These are phyloP conservation scores for Pseudozyma sp. DNA, from an alignment of 1,284 basidiomycete species.

Conservation along the genomic window DNA sequence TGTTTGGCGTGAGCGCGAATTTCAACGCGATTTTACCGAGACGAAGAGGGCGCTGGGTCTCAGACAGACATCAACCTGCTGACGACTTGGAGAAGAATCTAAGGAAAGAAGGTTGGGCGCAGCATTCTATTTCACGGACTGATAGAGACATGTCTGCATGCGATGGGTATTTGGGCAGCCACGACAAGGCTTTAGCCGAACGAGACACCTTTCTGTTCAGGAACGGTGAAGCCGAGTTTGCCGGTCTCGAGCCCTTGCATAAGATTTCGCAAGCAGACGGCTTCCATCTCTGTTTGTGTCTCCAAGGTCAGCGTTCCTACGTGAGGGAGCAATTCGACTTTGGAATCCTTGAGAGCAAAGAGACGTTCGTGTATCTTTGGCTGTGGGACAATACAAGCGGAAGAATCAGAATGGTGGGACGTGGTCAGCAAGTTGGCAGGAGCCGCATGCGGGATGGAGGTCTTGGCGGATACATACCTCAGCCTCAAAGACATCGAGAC, in stretches of 20 bases:
- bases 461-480: slow-evolving; percentile 23
- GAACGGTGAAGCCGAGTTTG: slow-evolving; percentile 60
- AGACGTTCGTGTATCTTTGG: slow-evolving; percentile 51
- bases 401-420: background rate
- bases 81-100: too few species aligned
- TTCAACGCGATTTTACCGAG: too few species aligned
- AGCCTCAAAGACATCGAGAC: slow-evolving; percentile 81
- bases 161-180: too few species aligned
- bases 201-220: slow-evolving; percentile 61
- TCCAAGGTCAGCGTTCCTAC: slow-evolving; percentile 66
- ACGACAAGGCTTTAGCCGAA: slow-evolving; percentile 9
- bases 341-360: slow-evolving; percentile 41
- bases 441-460: too few species aligned
- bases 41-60: too few species aligned
- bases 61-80: too few species aligned
- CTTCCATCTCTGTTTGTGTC: slow-evolving; percentile 69
- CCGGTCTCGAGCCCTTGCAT: slow-evolving; percentile 62
- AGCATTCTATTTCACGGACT: too few species aligned
- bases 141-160: too few species aligned
- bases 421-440: slow-evolving; percentile 2
- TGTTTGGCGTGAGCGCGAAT: slow-evolving; percentile 1
- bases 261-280: slow-evolving; percentile 66
- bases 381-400: slow-evolving; percentile 9
- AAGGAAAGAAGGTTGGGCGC: too few species aligned
- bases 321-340: slow-evolving; percentile 58